Evolutionary conservation across 2,329 filamentous ascomycete genomes (phyloP).

Genomic region (Alternaria alternata): DNA sequence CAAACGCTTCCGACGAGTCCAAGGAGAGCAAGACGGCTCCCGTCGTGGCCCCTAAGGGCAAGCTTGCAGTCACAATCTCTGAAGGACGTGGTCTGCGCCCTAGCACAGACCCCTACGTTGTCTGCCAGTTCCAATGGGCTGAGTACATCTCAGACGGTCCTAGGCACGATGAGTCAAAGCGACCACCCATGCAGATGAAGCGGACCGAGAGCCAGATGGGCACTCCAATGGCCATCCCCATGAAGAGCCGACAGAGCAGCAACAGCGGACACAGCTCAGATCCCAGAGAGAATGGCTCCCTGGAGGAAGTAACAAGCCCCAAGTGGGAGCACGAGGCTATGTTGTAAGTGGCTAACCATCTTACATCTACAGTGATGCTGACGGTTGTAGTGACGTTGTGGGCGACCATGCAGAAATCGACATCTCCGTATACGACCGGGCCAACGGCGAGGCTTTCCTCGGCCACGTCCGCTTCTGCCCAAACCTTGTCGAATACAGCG

Average conservation of each 20-base stretch:
- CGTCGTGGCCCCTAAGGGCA: constrained; percentile 80
- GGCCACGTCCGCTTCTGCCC: constrained; percentile 87
- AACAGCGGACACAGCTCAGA: constrained; percentile 81
- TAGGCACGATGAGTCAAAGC: constrained; percentile 63
- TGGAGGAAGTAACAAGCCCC: constrained; percentile 78
- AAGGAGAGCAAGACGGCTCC: constrained; percentile 58
- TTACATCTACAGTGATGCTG: constrained; percentile 21
- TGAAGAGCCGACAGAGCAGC: constrained; percentile 96
- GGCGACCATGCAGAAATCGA: constrained; percentile 90
- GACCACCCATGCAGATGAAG: constrained; percentile 60
- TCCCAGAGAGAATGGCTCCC: constrained; percentile 60
- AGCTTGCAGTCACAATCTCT: constrained; percentile 85
- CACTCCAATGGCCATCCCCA: constrained; percentile 90
- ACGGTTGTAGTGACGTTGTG: constrained; percentile 78
- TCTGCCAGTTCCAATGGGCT: constrained; percentile 95
- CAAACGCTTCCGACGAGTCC: constrained; percentile 54
- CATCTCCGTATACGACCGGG: constrained; percentile 90
- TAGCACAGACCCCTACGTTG: constrained; percentile 90
- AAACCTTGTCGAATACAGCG: constrained; percentile 71
- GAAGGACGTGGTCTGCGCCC: constrained; percentile 84
- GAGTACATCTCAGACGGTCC: constrained; percentile 94
- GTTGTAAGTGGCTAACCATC: constrained; percentile 72
- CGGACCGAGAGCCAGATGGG: constrained; percentile 82
- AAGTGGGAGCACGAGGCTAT: constrained; percentile 95
- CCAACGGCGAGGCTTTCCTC: constrained; percentile 86